A percentile compares a stretch with the other conserved stretches of the same genome.
Conservation (phyloP, 176 grass and related monocot species). For the Oryza nivara region DNA sequence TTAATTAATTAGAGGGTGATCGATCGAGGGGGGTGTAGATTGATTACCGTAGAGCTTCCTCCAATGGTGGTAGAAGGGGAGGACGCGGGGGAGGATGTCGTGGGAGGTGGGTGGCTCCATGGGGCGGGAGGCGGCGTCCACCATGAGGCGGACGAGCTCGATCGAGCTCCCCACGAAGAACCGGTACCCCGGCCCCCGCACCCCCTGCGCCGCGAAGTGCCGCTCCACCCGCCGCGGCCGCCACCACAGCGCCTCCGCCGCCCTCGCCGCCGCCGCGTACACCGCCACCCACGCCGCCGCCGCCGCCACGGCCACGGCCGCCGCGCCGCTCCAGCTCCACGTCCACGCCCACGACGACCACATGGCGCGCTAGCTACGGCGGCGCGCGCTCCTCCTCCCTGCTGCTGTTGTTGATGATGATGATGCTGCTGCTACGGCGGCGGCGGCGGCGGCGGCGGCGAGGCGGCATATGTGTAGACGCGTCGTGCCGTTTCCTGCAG, state of each 20-base stretch:
- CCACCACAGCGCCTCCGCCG: constrained; percentile 78
- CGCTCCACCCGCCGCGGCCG: constrained; percentile 70
- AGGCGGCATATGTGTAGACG: not conserved
- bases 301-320: constrained; percentile 12
- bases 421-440: too few species aligned
- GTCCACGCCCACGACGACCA: constrained; percentile 34
- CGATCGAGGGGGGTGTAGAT: too few species aligned
- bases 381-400: not conserved
- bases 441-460: constrained; percentile 1
- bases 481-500: not conserved
- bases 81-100: constrained; percentile 84
- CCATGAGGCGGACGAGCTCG: constrained; percentile 76
- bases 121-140: constrained; percentile 66
- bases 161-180: constrained; percentile 86
- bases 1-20: not conserved
- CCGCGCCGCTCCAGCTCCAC: constrained; percentile 34
- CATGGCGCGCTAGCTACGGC: constrained; percentile 10
- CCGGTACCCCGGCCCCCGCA: constrained; percentile 76
- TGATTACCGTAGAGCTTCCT: constrained; percentile 83
- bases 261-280: constrained; percentile 29
- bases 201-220: constrained; percentile 75
- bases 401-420: too few species aligned
- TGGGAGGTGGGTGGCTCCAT: constrained; percentile 59
- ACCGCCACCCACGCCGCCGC: constrained; percentile 33
- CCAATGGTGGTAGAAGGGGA: constrained; percentile 93